Conservation (phyloP, 805 yeast species). For the Sungouiella blattae region DNA sequence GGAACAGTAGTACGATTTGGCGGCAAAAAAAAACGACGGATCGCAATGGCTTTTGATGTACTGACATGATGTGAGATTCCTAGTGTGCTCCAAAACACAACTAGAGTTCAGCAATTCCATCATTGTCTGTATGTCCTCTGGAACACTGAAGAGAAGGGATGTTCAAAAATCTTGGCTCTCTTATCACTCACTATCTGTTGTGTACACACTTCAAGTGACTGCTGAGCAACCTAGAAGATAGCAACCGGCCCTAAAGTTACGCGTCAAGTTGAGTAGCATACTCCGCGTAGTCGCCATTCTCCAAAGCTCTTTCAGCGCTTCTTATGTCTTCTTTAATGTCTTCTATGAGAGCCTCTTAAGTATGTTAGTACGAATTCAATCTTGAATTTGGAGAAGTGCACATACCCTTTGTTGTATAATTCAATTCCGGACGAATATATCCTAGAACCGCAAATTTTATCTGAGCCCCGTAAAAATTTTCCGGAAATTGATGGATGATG, state of each 20-base stretch:
- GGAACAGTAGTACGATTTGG: conserved; percentile 29
- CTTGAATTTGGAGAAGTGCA: conserved; percentile 3
- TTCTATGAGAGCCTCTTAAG: conserved; percentile 68
- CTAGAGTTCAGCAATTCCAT: not conserved
- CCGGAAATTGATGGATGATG: conserved; percentile 66
- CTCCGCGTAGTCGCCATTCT: not conserved
- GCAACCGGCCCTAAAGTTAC: no score
- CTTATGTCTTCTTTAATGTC: conserved; percentile 81
- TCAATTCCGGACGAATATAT: conserved; percentile 84
- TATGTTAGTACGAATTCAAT: conserved; percentile 17
- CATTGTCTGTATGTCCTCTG: not conserved
- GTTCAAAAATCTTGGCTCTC: not conserved
- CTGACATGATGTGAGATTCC: conserved; percentile 11
- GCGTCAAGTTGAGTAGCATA: no score
- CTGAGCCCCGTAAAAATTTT: conserved; percentile 78
- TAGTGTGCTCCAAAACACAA: not conserved
- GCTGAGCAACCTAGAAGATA: no score
- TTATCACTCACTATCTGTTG: no score
- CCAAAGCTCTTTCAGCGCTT: conserved; percentile 54
- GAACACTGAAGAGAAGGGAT: not conserved
- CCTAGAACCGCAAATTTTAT: conserved; percentile 75
- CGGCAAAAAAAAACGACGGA: conserved; percentile 21
- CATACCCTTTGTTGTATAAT: conserved; percentile 65
- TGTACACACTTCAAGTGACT: no score
- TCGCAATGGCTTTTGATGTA: conserved; percentile 20